Base-by-base conservation (phyloP, 2,329 filamentous ascomycete genomes). In the Aspergillus terreus region DNA sequence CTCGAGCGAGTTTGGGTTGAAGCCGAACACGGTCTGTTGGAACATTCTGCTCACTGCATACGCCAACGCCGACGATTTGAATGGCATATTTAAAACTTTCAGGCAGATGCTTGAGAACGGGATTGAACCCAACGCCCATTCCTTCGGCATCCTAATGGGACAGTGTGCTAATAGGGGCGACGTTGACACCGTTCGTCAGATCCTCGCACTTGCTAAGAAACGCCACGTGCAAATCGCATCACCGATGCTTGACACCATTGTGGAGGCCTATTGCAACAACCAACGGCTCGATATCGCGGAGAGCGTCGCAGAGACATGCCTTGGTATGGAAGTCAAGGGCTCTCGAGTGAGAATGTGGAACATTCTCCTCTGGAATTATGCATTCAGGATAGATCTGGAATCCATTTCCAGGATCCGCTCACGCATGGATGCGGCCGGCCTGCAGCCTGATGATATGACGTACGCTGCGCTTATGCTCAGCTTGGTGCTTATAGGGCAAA, bases 11-110 rank as follows among this genome's bases (percentile, higher is more conserved):
- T 85, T 84, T 61, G 70, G 74, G 1, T 60, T 87, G 14, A 58
- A 74, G 40, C 86, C 85, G 6, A 82, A 83, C 56, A 67, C 79
- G 1, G 66, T 76, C 33, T 83, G 81, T 56, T 95, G 87, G 86
- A 95, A 95, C 63, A 84, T 85, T 19, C 70, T 96, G 25, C 76
- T 97, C 43, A 83, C 86, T 61, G 85, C 87, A 2, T 82, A 91
- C 68, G 78, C 79, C 15, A 83, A 83, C 58, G 80, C 81, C 1
- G 78, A 82, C 44, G 83, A 94, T 63, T 79, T 88, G 41, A 76
- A 82, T n/a, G 81, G 82, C 5, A 86, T 85, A 11, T 73, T 89
- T 51, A 65, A 75, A 6, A 78, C 79, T 45, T 91, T 95, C 61
- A 77, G 84, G 15, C 71, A 78, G 9, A 78, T 94, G 65, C 52